Evolutionary conservation across 129 eudicot genomes (phyloP).

Genomic region (Rutidosis leptorrhynchoides): DNA sequence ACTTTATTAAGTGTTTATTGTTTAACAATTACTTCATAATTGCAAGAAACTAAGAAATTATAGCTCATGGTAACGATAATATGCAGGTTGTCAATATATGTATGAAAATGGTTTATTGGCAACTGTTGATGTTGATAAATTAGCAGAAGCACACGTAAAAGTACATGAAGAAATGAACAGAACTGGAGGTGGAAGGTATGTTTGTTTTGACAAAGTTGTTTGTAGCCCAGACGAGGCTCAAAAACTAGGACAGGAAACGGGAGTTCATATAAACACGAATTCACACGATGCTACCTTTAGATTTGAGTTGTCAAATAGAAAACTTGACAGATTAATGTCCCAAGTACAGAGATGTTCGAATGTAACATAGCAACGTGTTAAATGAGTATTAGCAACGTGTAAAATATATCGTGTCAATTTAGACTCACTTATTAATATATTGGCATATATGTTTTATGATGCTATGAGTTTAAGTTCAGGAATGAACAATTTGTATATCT

Average conservation of each 20-base stretch:
- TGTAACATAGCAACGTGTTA: no score
- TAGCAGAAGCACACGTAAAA: constrained; percentile 65
- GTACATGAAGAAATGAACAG: constrained; percentile 60
- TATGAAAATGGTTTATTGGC: constrained; percentile 54
- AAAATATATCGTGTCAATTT: not conserved
- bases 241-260: constrained; percentile 45
- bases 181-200: constrained; percentile 49
- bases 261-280: constrained; percentile 28
- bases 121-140: constrained; percentile 49
- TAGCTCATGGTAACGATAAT: constrained; percentile 10
- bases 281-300: constrained; percentile 21
- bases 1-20: not conserved
- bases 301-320: constrained; percentile 49
- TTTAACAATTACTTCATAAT: not conserved
- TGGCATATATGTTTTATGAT: not conserved
- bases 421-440: no score
- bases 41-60: not conserved
- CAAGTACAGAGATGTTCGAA: constrained; percentile 43
- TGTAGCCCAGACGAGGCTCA: constrained; percentile 34
- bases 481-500: no score
- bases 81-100: constrained; percentile 65
- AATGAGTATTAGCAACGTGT: not conserved
- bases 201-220: constrained; percentile 54
- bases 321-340: constrained; percentile 51
- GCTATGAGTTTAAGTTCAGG: no score